Base-by-base conservation (phyloP, 2,329 filamentous ascomycete genomes). In the Claviceps humidiphila region DNA sequence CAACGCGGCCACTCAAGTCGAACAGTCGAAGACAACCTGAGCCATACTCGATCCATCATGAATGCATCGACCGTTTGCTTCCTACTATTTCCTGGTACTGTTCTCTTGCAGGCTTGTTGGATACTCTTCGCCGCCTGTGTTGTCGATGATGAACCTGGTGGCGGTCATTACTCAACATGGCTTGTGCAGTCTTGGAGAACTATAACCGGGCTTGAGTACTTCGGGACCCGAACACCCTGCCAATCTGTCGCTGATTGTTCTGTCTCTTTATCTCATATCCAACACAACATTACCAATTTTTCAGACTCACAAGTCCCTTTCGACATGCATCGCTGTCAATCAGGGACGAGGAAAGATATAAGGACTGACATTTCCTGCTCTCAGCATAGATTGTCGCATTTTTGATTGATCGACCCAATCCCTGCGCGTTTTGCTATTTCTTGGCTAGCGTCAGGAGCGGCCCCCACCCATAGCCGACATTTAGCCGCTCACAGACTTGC, bases 401-500 rank as follows among this genome's bases (percentile, higher is more conserved):
- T 47, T 16, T 47, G 14, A 20, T 13, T 34, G 16, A 53, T 49
- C 47, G 34, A 44, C 40, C 46, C 47, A 54, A 56, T 50, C 53
- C 55, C 53, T 58, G 55, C 49, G 50, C 30, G 16, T 41, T 26
- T 48, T 47, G 45, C 49, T 38, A 13, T 40, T 53, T 54, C 9
- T 16, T 48, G 51, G 43, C 49, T 57, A 57, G 56, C 49, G 51
- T n/a, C 39, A n/a, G 39, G 20, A 38, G 46, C 49, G 44, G 44
- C 3, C 50, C 20, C 3, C 5, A 34, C 42, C 22, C 34, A 20
- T 44, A 43, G 22, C 57, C 57, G 55, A 57, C 30, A 47, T 47
- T 58, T 51, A 54, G 51, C 57, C 55, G 57, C 37, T 46, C 50
- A 51, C 55, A 39, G 17, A 1, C 1, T 26, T 17, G 7, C 24